phyloP scores from a whole-genome alignment of 306 rosid species.

The Argentina anserina region DNA sequence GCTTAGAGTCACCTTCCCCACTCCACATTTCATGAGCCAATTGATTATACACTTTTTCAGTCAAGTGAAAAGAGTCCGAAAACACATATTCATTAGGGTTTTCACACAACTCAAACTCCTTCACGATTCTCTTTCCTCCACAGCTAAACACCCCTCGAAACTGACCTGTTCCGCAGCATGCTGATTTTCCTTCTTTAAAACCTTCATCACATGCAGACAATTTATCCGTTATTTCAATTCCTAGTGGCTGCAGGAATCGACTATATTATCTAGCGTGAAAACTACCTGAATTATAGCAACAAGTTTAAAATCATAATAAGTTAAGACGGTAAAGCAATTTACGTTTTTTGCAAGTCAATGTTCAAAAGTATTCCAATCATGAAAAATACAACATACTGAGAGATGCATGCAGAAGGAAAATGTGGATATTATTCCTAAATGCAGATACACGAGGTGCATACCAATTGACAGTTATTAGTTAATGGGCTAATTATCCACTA shows the following conservation, averaged over 20 bases:
- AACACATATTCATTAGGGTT: slow-evolving; percentile 52
- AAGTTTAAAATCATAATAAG: too few species aligned
- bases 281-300: too few species aligned
- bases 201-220: slow-evolving; percentile 36
- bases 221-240: neutral
- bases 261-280: too few species aligned
- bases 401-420: too few species aligned
- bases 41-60: slow-evolving; percentile 60
- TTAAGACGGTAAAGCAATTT: too few species aligned
- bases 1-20: slow-evolving; percentile 18
- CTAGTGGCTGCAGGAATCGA: too few species aligned
- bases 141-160: slow-evolving; percentile 64
- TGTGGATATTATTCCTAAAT: too few species aligned
- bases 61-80: slow-evolving; percentile 87
- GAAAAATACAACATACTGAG: too few species aligned
- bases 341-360: too few species aligned
- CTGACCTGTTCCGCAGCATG: slow-evolving; percentile 81
- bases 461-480: neutral
- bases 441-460: too few species aligned
- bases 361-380: too few species aligned
- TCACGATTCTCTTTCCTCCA: slow-evolving; percentile 70
- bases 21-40: slow-evolving; percentile 62
- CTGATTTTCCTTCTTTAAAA: slow-evolving; percentile 62
- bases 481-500: too few species aligned
- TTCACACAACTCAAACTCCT: slow-evolving; percentile 52